Percentiles rank a stretch among this genome's conserved stretches.
Evolutionary conservation across 2,329 filamentous ascomycete species (phyloP).

Genomic region (Cladophialophora chaetospira): DNA sequence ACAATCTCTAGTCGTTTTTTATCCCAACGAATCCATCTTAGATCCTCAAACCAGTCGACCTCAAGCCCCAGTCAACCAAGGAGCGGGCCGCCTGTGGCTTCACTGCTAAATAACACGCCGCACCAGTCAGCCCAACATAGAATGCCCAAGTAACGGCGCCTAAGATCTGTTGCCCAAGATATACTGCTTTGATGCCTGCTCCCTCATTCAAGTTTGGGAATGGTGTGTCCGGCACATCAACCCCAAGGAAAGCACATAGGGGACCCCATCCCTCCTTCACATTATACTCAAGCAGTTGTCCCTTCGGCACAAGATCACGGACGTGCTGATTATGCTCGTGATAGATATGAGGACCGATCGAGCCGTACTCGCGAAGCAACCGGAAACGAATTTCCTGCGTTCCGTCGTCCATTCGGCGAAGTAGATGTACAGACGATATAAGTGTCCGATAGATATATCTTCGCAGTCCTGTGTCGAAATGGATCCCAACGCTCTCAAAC

Average conservation of each 20-base stretch:
- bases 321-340: neutral
- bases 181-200: neutral
- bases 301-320: neutral
- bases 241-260: neutral
- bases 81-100: too few species aligned
- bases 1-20: too few species aligned
- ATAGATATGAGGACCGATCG: neutral
- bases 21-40: too few species aligned
- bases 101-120: neutral
- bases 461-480: neutral
- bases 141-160: neutral
- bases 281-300: neutral
- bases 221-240: neutral
- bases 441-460: neutral
- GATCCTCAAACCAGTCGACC: too few species aligned
- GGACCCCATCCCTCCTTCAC: conserved; percentile 1
- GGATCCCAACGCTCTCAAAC: neutral
- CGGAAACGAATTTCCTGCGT: neutral
- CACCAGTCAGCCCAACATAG: neutral
- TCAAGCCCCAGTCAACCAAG: too few species aligned
- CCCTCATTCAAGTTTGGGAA: conserved; percentile 1
- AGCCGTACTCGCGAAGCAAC: neutral
- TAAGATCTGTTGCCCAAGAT: neutral
- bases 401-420: neutral
- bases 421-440: neutral